Evolutionary conservation across 2,329 filamentous ascomycete genomes (phyloP).

Genomic region (Cladophialophora psammophila): DNA sequence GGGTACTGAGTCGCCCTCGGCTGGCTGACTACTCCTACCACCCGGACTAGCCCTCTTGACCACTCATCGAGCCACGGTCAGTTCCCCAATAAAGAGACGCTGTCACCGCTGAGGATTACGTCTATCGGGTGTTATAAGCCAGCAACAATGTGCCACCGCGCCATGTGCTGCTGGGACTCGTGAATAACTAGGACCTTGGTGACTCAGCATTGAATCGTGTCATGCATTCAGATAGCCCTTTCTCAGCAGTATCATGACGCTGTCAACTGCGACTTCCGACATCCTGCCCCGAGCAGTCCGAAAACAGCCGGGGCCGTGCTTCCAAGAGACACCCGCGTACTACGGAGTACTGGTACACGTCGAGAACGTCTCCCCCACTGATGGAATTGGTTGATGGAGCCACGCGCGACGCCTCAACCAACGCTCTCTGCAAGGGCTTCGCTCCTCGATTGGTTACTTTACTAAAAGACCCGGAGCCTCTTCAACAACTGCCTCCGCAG

Average conservation of each 20-base stretch:
- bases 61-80: slow-evolving; percentile 32
- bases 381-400: neutral
- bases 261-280: slow-evolving; percentile 1
- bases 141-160: slow-evolving; percentile 14
- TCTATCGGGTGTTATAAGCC: slow-evolving; percentile 19
- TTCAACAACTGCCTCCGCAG: neutral
- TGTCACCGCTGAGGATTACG: slow-evolving; percentile 10
- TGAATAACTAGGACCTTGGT: slow-evolving; percentile 27
- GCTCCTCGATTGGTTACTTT: neutral
- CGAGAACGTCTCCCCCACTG: neutral
- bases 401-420: neutral
- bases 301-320: slow-evolving; percentile 20
- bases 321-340: neutral
- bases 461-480: neutral
- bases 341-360: neutral
- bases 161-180: slow-evolving; percentile 29
- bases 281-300: slow-evolving; percentile 18
- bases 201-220: slow-evolving; percentile 26
- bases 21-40: slow-evolving; percentile 23
- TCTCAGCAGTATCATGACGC: slow-evolving; percentile 8
- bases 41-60: slow-evolving; percentile 11
- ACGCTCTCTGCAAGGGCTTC: neutral
- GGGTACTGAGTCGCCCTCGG: slow-evolving; percentile 30
- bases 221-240: no score
- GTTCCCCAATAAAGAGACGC: slow-evolving; percentile 29